Evolutionary conservation across 2,329 filamentous ascomycete genomes (phyloP).

Genomic region (Aureobasidium namibiae): DNA sequence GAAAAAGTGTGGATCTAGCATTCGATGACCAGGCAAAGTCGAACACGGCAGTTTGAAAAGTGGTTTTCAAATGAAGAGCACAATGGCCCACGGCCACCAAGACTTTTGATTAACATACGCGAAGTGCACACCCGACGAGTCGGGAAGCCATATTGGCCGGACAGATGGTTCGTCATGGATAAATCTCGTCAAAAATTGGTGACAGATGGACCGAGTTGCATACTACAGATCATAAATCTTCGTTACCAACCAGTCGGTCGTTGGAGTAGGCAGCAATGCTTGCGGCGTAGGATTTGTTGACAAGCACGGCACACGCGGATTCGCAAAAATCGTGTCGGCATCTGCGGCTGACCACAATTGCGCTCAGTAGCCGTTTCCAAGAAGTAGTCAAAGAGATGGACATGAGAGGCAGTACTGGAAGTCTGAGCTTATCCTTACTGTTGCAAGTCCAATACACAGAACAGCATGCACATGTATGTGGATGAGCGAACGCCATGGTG

Average conservation of each 20-base stretch:
- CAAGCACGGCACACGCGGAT: not conserved
- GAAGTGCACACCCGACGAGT: not conserved
- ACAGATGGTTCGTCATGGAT: not conserved
- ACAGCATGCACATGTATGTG: not conserved
- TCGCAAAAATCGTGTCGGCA: not conserved
- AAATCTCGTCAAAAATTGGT: not conserved
- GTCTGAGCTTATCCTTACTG: not conserved
- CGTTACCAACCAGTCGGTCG: not conserved
- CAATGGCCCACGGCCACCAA: not conserved
- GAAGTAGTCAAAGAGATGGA: not conserved
- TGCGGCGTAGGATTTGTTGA: not conserved
- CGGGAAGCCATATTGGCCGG: not conserved
- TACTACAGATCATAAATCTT: not conserved
- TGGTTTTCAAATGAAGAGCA: not conserved
- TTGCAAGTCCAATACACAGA: not conserved
- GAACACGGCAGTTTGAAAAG: not conserved
- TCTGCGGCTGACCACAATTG: not conserved
- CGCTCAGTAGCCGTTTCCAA: not conserved
- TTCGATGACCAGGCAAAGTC: not conserved
- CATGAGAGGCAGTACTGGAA: not conserved
- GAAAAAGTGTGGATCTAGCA: not conserved
- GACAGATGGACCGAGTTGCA: not conserved
- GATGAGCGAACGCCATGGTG: not conserved
- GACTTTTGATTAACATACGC: not conserved
- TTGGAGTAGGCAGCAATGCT: not conserved